A percentile compares a stretch with the other conserved stretches of the same genome.
Evolutionary conservation across 2,329 filamentous ascomycete genomes (phyloP).

Genomic region (Hymenoscyphus linearis): DNA sequence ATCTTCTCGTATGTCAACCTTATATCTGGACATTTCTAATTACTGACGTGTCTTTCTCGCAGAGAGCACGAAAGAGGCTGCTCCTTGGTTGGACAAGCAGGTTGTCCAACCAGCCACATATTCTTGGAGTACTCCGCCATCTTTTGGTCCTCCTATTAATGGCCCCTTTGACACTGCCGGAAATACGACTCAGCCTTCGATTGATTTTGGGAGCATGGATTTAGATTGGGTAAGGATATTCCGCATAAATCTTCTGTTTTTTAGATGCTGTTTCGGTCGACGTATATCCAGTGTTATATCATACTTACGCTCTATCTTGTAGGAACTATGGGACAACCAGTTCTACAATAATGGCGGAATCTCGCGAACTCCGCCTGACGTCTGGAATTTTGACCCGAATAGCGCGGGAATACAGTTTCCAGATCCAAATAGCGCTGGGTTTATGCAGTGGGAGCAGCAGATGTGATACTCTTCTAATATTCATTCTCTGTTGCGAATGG

Average conservation of each 20-base stretch:
- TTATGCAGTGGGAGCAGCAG: slow-evolving; percentile 4
- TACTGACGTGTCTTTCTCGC: neutral
- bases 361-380: slow-evolving; percentile 9
- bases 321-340: slow-evolving; percentile 21
- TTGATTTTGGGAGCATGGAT: slow-evolving; percentile 2
- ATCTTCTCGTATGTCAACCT: neutral
- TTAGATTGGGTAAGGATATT: slow-evolving; percentile 19
- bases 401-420: neutral
- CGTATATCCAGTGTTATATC: neutral
- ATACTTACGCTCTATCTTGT: neutral
- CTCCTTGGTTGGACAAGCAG: neutral
- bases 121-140: neutral
- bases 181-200: neutral
- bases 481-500: neutral
- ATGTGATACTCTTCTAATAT: neutral
- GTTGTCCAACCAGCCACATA: neutral
- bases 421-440: neutral
- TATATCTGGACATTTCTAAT: neutral
- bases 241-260: neutral
- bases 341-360: slow-evolving; percentile 10
- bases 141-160: neutral
- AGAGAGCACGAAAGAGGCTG: neutral
- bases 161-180: neutral
- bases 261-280: neutral
- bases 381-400: slow-evolving; percentile 12